Evolutionary conservation across 179 eudicot genomes (phyloP).

Genomic region (Amaranthus tricolor): DNA sequence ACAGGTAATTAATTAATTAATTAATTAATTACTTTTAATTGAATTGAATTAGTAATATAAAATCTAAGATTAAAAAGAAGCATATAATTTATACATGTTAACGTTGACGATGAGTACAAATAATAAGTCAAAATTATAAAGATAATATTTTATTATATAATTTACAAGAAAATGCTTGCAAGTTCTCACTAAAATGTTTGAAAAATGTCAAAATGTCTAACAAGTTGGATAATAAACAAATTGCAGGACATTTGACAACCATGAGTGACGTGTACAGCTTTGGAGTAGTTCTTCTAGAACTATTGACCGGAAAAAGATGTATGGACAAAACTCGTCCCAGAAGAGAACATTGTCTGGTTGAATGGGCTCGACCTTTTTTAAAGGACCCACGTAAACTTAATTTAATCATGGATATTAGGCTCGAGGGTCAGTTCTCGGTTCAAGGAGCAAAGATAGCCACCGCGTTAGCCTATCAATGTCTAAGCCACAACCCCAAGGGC

Average conservation of each 20-base stretch:
- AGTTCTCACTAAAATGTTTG: background rate
- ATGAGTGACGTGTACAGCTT: conserved; percentile 86
- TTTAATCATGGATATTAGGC: conserved; percentile 61
- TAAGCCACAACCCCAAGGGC: conserved; percentile 63
- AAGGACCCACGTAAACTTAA: conserved; percentile 62
- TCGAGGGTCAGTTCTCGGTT: conserved; percentile 79
- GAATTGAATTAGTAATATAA: background rate
- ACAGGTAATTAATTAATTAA: conserved; percentile 45
- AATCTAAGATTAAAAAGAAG: too few relatives aligned
- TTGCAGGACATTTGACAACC: conserved; percentile 76
- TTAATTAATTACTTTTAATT: background rate
- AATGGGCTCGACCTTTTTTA: conserved; percentile 69
- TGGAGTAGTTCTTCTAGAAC: conserved; percentile 75
- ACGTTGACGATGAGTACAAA: conserved; percentile 1
- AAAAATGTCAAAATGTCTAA: conserved; percentile 12
- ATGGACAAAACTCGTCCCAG: conserved; percentile 62
- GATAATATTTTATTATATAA: background rate
- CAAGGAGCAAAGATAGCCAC: conserved; percentile 69
- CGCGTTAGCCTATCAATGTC: conserved; percentile 64
- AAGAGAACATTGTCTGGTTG: conserved; percentile 63
- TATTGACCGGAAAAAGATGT: conserved; percentile 62
- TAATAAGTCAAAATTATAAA: background rate
- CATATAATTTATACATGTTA: background rate
- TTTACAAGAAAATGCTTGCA: conserved; percentile 1
- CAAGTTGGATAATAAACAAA: background rate